These are phyloP conservation scores for Eutrema salsugineum DNA, from an alignment of 441 rosid genomes.

Conservation along the genomic window DNA sequence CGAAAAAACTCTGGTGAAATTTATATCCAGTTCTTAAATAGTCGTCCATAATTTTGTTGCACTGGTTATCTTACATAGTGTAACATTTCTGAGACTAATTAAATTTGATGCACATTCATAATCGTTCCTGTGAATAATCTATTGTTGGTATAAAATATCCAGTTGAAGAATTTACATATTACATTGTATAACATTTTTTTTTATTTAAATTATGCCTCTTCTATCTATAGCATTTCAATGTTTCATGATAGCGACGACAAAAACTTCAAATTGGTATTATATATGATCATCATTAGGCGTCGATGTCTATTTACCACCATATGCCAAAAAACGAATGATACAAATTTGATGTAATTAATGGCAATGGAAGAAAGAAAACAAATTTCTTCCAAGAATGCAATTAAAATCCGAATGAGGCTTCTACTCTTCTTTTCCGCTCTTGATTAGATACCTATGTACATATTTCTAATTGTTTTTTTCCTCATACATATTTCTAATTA, in stretches of 20 bases:
- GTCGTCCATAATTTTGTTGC: neutral
- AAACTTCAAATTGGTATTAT: neutral
- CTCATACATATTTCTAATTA: neutral
- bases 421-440: too few relatives aligned
- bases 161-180: neutral
- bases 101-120: neutral
- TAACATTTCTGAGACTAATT: neutral
- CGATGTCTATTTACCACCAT: neutral
- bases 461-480: too few relatives aligned
- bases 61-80: neutral
- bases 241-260: neutral
- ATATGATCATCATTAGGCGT: slow-evolving; percentile 2
- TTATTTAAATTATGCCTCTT: neutral
- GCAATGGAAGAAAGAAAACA: too few relatives aligned
- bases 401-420: too few relatives aligned
- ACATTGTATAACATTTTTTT: neutral
- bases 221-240: neutral
- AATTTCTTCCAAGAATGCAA: too few relatives aligned
- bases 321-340: neutral
- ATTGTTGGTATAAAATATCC: neutral
- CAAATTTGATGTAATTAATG: neutral
- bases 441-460: too few relatives aligned
- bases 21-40: neutral
- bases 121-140: neutral
- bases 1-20: neutral